Percentiles rank a stretch among this genome's conserved stretches.
phyloP scores from a whole-genome alignment of 1,139 yeast genomes.

The Diutina catenulata region DNA sequence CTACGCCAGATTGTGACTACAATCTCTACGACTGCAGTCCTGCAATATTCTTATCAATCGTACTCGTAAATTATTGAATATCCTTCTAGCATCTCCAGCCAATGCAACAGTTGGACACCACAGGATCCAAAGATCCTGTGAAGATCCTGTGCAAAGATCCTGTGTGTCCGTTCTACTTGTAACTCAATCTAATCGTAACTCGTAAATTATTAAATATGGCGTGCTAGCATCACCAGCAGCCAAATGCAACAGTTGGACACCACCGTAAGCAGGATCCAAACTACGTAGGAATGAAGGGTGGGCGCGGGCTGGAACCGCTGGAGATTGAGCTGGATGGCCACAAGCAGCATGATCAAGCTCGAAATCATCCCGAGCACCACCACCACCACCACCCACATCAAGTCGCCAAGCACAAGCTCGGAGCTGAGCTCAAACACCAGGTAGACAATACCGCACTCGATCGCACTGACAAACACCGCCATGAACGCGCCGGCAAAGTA shows the following conservation, averaged over 20 bases:
- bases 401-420: slow-evolving; percentile 17
- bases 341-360: slow-evolving; percentile 22
- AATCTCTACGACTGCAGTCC: too few species aligned
- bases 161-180: too few species aligned
- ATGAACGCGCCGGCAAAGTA: slow-evolving; percentile 26
- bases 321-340: slow-evolving; percentile 20
- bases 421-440: slow-evolving; percentile 19
- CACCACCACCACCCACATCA: slow-evolving; percentile 22
- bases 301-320: slow-evolving; percentile 20
- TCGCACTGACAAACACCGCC: slow-evolving; percentile 29
- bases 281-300: slow-evolving; percentile 15
- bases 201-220: not conserved
- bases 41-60: not conserved
- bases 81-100: not conserved
- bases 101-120: not conserved
- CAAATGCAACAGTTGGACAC: slow-evolving; percentile 17
- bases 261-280: slow-evolving; percentile 21
- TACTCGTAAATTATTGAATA: not conserved
- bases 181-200: too few species aligned
- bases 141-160: too few species aligned
- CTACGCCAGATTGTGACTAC: too few species aligned
- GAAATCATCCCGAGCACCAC: slow-evolving; percentile 23
- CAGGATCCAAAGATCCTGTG: not conserved
- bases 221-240: slow-evolving; percentile 7
- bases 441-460: slow-evolving; percentile 32